These are phyloP conservation scores for Smallanthus sonchifolius DNA, from an alignment of 129 eudicot species.

Conservation along the genomic window DNA sequence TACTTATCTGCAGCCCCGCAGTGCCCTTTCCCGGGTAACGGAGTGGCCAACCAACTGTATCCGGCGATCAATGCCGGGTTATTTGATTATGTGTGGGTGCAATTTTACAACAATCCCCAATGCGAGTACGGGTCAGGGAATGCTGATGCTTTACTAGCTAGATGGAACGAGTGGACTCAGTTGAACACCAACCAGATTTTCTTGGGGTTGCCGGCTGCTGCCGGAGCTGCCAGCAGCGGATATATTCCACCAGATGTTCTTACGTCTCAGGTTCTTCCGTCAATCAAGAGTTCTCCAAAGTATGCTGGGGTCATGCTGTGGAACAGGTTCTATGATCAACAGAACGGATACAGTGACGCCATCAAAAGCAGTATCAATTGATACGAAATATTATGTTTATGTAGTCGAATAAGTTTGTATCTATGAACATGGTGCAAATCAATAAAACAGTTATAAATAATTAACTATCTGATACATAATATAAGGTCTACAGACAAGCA, in stretches of 20 bases:
- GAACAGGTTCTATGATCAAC: constrained; percentile 45
- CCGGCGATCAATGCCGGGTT: constrained; percentile 41
- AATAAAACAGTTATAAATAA: neutral
- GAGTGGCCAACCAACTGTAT: constrained; percentile 9
- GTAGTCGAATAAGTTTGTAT: neutral
- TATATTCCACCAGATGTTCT: constrained; percentile 58
- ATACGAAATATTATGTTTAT: neutral
- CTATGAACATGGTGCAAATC: constrained; percentile 1
- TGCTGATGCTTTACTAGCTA: constrained; percentile 38
- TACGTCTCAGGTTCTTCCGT: constrained; percentile 48
- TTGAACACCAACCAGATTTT: constrained; percentile 41
- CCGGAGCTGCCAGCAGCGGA: constrained; percentile 48
- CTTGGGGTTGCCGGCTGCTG: constrained; percentile 64
- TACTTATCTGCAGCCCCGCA: constrained; percentile 76
- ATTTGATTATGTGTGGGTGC: constrained; percentile 76
- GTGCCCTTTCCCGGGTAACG: constrained; percentile 54
- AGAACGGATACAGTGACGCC: constrained; percentile 41
- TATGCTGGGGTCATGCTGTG: constrained; percentile 85
- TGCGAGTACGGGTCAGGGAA: constrained; percentile 35
- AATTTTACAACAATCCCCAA: constrained; percentile 59
- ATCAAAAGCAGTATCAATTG: constrained; percentile 33
- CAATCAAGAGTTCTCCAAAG: constrained; percentile 49
- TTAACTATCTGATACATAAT: neutral
- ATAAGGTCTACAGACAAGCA: neutral
- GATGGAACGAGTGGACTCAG: constrained; percentile 61